These are phyloP conservation scores for Bryoerythrophyllum caledonicum DNA, from an alignment of 225 moss, liverwort and hornwort genomes.

Conservation along the genomic window DNA sequence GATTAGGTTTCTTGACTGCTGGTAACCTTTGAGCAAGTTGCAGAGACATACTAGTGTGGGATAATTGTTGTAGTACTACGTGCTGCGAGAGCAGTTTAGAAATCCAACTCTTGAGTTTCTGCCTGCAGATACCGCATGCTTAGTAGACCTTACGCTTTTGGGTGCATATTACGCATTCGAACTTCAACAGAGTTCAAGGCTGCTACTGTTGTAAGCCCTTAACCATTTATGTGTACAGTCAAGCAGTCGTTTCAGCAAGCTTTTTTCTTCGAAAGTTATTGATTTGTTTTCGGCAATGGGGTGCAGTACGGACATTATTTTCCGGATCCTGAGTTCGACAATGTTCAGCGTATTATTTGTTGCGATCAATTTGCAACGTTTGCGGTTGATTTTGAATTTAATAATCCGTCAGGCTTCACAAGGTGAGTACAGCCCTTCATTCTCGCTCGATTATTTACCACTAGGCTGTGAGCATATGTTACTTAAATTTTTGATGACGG, in stretches of 20 bases:
- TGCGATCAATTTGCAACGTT: slow-evolving; percentile 95
- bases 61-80: slow-evolving; percentile 1
- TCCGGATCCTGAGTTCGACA: slow-evolving; percentile 90
- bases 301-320: slow-evolving; percentile 98
- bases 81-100: slow-evolving; percentile 3
- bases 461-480: background rate
- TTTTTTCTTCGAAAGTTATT: slow-evolving; percentile 16
- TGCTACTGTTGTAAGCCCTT: slow-evolving; percentile 75
- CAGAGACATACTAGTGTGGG: background rate
- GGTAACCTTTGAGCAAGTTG: background rate
- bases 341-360: slow-evolving; percentile 94
- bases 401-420: slow-evolving; percentile 61
- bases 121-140: slow-evolving; percentile 90
- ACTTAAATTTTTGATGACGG: background rate
- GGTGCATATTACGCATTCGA: slow-evolving; percentile 82
- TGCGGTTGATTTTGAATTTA: slow-evolving; percentile 94
- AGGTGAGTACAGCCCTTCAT: slow-evolving; percentile 50
- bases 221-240: slow-evolving; percentile 7
- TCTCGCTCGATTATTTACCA: slow-evolving; percentile 1
- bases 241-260: background rate
- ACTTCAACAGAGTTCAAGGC: slow-evolving; percentile 87
- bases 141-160: slow-evolving; percentile 96
- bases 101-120: slow-evolving; percentile 24
- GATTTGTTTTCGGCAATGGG: slow-evolving; percentile 17
- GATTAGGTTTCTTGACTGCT: slow-evolving; percentile 1